phyloP scores from a whole-genome alignment of 2,329 filamentous ascomycete species.

The Chaetomium strumarium region DNA sequence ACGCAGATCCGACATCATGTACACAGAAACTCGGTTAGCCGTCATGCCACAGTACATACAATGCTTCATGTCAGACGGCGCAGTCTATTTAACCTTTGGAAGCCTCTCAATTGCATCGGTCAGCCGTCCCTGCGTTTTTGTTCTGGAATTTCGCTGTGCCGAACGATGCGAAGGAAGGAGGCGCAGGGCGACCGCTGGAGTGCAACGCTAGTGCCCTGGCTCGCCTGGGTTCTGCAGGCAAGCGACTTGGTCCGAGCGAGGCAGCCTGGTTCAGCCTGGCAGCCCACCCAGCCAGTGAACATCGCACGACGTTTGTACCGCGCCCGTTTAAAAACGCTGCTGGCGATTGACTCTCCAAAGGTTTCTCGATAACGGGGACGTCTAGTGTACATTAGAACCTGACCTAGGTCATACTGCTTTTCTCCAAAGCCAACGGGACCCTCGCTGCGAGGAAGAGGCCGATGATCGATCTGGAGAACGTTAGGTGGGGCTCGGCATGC shows the following conservation, averaged over 20 bases:
- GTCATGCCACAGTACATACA: no score
- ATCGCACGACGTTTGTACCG: conserved; percentile 10
- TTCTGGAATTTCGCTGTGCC: conserved; percentile 15
- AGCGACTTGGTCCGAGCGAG: conserved; percentile 11
- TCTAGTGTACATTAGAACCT: no score
- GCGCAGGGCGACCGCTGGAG: conserved; percentile 9
- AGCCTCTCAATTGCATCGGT: conserved; percentile 11
- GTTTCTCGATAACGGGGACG: no score
- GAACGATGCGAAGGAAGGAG: conserved; percentile 1
- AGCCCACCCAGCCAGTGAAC: conserved; percentile 6
- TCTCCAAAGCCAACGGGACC: no score
- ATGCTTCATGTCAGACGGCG: no score
- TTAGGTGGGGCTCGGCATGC: conserved; percentile 18
- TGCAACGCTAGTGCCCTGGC: conserved; percentile 16
- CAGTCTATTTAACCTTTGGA: not conserved
- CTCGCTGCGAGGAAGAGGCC: not conserved
- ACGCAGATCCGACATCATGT: no score
- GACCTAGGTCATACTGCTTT: no score
- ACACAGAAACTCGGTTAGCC: no score
- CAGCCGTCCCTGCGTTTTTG: conserved; percentile 10
- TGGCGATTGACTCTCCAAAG: not conserved
- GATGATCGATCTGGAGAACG: conserved; percentile 10
- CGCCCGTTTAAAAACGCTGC: not conserved
- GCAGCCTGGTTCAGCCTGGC: no score
- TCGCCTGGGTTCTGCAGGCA: conserved; percentile 6